Percentiles rank a stretch among this genome's conserved stretches.
Evolutionary conservation across 2,329 filamentous ascomycete species (phyloP).

Genomic region (Cylindrodendrum hubeiense): DNA sequence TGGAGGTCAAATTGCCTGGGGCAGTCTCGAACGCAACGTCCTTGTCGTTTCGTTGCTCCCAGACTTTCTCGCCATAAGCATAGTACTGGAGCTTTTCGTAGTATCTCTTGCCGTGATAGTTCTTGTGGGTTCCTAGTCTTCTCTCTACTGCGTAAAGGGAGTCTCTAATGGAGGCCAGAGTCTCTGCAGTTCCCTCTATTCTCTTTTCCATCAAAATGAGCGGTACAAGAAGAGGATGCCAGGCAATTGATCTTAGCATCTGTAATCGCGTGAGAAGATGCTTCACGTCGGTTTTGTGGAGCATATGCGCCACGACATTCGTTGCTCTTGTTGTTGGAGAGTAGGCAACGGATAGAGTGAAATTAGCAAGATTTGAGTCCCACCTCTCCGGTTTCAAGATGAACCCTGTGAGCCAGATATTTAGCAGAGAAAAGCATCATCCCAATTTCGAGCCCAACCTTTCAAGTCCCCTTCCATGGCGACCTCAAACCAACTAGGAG

Average conservation of each 20-base stretch:
- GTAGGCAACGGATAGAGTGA: neutral
- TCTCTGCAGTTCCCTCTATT: neutral
- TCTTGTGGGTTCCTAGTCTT: neutral
- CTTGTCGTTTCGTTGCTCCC: neutral
- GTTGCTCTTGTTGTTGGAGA: neutral
- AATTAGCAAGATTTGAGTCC: neutral
- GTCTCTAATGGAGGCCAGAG: neutral
- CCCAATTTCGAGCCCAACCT: neutral
- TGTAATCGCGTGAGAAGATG: neutral
- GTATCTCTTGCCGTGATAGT: neutral
- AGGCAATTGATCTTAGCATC: neutral
- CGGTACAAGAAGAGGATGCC: neutral
- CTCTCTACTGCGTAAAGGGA: neutral
- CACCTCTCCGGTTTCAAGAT: neutral
- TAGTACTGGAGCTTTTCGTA: neutral
- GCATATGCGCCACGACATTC: neutral
- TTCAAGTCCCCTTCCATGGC: neutral
- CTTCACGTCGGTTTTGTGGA: neutral
- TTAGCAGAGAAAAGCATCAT: neutral
- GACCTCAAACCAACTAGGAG: neutral
- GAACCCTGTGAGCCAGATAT: neutral
- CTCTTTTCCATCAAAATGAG: neutral
- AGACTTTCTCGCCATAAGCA: neutral
- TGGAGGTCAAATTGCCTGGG: neutral
- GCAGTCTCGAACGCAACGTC: neutral